Conservation (phyloP, 345 rosid species). For the Camelina neglecta region DNA sequence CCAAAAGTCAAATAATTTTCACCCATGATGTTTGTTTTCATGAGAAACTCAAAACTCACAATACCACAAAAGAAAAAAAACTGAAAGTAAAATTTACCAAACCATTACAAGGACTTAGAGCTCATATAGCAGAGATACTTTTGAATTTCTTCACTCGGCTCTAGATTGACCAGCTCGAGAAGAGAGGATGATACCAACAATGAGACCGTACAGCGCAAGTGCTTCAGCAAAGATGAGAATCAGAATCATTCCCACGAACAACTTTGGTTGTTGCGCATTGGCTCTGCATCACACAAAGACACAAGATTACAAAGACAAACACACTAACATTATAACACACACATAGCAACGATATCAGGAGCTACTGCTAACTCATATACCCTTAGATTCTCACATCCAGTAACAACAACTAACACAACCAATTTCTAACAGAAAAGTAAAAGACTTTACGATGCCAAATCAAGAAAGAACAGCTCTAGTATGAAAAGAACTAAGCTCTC, state of each 20-base stretch:
- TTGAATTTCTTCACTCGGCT: constrained; percentile 54
- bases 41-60: constrained; percentile 37
- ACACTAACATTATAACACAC: too few species aligned
- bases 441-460: constrained; percentile 1
- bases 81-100: background rate
- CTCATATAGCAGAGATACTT: background rate
- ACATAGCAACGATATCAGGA: background rate
- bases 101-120: background rate
- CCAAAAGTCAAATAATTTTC: constrained; percentile 9
- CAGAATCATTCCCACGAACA: constrained; percentile 97
- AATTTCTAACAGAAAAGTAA: too few species aligned
- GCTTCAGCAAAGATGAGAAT: too few species aligned
- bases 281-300: constrained; percentile 54
- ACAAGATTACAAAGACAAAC: background rate
- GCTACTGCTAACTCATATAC: background rate
- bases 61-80: constrained; percentile 25
- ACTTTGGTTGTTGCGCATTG: constrained; percentile 92
- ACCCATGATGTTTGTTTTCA: constrained; percentile 36
- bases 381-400: too few species aligned
- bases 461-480: background rate
- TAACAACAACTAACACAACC: too few species aligned
- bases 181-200: constrained; percentile 92
- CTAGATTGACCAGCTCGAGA: constrained; percentile 97
- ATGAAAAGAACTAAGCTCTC: constrained; percentile 4
- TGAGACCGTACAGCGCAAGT: constrained; percentile 86